A percentile compares a stretch with the other conserved stretches of the same genome.
Conservation (phyloP, 2,329 filamentous ascomycete species). For the Ilyonectria robusta region DNA sequence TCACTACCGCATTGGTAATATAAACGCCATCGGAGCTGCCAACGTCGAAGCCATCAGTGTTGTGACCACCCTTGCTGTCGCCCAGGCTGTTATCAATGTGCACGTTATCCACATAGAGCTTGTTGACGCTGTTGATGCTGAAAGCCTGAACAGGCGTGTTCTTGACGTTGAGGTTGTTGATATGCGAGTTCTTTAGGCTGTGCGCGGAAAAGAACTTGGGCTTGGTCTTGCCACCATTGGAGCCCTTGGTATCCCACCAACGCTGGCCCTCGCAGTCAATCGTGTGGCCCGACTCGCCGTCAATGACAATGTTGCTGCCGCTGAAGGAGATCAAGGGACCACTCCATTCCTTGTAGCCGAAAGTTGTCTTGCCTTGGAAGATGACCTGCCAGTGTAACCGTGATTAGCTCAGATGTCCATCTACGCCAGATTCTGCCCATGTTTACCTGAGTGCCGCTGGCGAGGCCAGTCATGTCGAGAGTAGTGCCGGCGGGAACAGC, state of each 20-base stretch:
- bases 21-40: constrained; percentile 62
- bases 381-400: constrained; percentile 55
- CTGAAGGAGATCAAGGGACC: constrained; percentile 75
- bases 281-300: constrained; percentile 61
- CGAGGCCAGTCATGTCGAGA: constrained; percentile 69
- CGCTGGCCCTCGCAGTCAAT: constrained; percentile 69
- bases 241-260: constrained; percentile 75
- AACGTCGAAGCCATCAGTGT: constrained; percentile 74
- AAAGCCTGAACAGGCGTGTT: constrained; percentile 61
- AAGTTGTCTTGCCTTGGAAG: constrained; percentile 76
- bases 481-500: constrained; percentile 70
- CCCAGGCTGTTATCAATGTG: constrained; percentile 57
- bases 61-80: constrained; percentile 57
- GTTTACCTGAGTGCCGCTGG: constrained; percentile 59
- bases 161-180: constrained; percentile 56
- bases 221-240: constrained; percentile 73
- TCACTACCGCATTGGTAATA: constrained; percentile 66
- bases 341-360: constrained; percentile 75
- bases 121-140: constrained; percentile 54
- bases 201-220: constrained; percentile 72
- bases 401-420: not conserved
- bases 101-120: constrained; percentile 53
- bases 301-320: constrained; percentile 68
- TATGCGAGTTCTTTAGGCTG: constrained; percentile 52
- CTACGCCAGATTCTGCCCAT: not conserved